Evolutionary conservation across 2,329 filamentous ascomycete species (phyloP).

Genomic region (Peltaster fructicola): DNA sequence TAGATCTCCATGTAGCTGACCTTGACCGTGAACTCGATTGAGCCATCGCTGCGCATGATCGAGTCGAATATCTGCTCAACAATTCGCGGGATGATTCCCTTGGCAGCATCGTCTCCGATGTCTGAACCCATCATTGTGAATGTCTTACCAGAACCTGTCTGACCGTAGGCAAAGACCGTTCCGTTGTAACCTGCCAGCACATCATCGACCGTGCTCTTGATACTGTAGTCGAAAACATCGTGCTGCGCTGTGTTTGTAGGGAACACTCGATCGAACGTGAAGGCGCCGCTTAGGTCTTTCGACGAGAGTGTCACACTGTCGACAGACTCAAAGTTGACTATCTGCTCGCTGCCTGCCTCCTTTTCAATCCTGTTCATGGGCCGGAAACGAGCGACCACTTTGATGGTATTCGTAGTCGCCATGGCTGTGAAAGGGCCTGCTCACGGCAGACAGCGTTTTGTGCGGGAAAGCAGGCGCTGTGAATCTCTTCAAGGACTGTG

Average conservation of each 20-base stretch:
- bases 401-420: constrained; percentile 19
- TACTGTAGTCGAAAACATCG: constrained; percentile 97
- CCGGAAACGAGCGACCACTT: constrained; percentile 92
- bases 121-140: constrained; percentile 98
- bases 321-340: constrained; percentile 73
- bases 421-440: too few species aligned
- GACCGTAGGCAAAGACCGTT: constrained; percentile 95
- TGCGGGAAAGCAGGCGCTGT: too few species aligned
- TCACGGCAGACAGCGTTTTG: too few species aligned
- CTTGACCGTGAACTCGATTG: constrained; percentile 95
- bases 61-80: constrained; percentile 95
- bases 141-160: constrained; percentile 96
- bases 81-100: constrained; percentile 92
- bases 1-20: constrained; percentile 99
- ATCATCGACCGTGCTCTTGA: constrained; percentile 87
- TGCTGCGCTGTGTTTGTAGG: constrained; percentile 78
- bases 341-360: constrained; percentile 74
- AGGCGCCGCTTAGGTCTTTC: constrained; percentile 58
- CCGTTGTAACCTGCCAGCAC: constrained; percentile 99
- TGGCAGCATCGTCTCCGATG: constrained; percentile 74
- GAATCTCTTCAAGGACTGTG: too few species aligned
- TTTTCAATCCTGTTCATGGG: constrained; percentile 93
- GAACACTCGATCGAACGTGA: constrained; percentile 97
- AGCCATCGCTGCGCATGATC: constrained; percentile 78
- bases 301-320: constrained; percentile 86